Conservation (phyloP, 108 stramenopile genomes). For the Cyclostephanos invisitatus region DNA sequence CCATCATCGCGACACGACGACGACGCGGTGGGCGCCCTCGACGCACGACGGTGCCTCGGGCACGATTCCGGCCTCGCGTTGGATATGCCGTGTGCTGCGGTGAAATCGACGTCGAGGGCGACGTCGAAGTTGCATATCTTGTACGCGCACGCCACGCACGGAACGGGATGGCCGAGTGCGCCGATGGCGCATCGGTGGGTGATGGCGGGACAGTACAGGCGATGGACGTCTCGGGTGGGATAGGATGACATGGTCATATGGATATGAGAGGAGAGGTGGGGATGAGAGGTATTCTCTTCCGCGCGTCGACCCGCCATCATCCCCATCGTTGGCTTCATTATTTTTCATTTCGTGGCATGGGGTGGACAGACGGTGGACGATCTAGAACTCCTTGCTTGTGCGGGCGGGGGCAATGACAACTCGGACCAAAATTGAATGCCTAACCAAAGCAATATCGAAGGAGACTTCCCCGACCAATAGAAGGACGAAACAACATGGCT, state of each 20-base stretch:
- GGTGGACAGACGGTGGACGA: no score
- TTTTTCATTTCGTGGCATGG: no score
- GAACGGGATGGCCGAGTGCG: neutral
- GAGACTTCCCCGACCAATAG: no score
- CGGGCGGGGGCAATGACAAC: no score
- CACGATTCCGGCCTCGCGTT: slow-evolving; percentile 84
- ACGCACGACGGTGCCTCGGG: no score
- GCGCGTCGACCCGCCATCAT: no score
- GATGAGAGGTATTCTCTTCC: no score
- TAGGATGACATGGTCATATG: neutral
- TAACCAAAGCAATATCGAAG: slow-evolving; percentile 9
- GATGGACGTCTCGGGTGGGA: slow-evolving; percentile 33
- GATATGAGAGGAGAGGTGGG: no score
- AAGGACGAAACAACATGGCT: no score
- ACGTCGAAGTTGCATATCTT: slow-evolving; percentile 82
- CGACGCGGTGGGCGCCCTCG: no score
- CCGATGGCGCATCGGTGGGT: slow-evolving; percentile 43
- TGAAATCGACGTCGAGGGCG: slow-evolving; percentile 71
- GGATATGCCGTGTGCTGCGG: slow-evolving; percentile 37
- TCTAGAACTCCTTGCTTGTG: no score
- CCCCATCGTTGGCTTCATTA: slow-evolving; percentile 47
- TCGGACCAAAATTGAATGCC: no score
- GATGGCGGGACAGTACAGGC: slow-evolving; percentile 25
- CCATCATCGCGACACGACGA: neutral
- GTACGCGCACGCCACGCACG: slow-evolving; percentile 87